Conservation (phyloP, 78 protist genomes). For the Dictyostelium capitatum region DNA sequence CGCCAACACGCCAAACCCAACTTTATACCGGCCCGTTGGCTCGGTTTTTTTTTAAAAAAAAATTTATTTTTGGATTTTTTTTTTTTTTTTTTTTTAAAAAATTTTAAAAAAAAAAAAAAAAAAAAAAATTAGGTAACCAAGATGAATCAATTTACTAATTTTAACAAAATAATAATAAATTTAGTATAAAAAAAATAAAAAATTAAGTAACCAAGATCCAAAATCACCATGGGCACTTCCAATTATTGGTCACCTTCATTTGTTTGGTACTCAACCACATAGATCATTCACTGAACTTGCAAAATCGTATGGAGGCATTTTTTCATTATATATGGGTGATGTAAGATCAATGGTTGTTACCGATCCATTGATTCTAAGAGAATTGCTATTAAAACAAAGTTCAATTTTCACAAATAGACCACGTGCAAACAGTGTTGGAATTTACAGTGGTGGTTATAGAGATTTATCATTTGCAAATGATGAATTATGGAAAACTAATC, state of each 20-base stretch:
- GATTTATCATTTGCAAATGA: slow-evolving; percentile 28
- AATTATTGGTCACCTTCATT: slow-evolving; percentile 30
- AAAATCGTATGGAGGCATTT: slow-evolving; percentile 7
- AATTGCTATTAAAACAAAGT: slow-evolving; percentile 14
- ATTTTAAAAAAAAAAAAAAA: too few relatives aligned
- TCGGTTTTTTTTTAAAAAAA: too few relatives aligned
- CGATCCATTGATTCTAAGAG: not conserved
- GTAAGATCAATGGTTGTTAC: slow-evolving; percentile 21
- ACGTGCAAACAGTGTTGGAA: not conserved
- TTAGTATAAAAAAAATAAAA: slow-evolving; percentile 53
- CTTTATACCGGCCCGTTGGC: too few relatives aligned
- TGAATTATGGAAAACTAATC: not conserved
- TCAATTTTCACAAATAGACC: slow-evolving; percentile 43
- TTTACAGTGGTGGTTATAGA: not conserved
- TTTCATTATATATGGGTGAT: slow-evolving; percentile 47
- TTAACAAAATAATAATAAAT: too few relatives aligned
- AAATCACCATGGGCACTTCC: slow-evolving; percentile 38
- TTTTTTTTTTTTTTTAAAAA: too few relatives aligned
- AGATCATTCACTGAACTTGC: not conserved
- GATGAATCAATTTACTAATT: too few relatives aligned
- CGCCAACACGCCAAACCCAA: too few relatives aligned
- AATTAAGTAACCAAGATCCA: slow-evolving; percentile 10
- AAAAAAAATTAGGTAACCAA: too few relatives aligned
- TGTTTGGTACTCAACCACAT: slow-evolving; percentile 55
- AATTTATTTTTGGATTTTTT: too few relatives aligned